phyloP scores from a whole-genome alignment of 176 grass and related monocot genomes.

The Rhipidocladum racemiflorum region DNA sequence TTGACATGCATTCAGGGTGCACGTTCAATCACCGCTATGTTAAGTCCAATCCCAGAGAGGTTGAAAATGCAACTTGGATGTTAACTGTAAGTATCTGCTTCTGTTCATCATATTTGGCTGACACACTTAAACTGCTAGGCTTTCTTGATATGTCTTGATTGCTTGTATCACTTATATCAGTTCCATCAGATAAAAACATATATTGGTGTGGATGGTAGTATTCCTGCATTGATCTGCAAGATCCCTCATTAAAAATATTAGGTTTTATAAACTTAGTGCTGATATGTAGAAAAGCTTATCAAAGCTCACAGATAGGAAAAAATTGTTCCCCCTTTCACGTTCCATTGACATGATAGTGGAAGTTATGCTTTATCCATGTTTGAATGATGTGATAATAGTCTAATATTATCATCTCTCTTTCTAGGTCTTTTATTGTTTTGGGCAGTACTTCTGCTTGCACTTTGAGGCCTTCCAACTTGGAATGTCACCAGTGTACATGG shows the following conservation, averaged over 20 bases:
- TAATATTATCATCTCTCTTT: background rate
- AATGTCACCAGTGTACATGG: constrained; percentile 92
- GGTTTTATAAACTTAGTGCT: background rate
- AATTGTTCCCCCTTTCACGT: background rate
- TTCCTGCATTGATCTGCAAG: background rate
- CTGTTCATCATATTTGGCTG: background rate
- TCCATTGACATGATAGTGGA: background rate
- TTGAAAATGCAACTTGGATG: constrained; percentile 98
- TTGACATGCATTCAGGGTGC: constrained; percentile 88
- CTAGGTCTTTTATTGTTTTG: constrained; percentile 91
- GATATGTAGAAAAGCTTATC: background rate
- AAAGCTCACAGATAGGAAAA: background rate
- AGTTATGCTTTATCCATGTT: background rate
- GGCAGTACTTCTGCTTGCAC: constrained; percentile 93
- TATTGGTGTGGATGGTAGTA: background rate
- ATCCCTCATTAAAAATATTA: background rate
- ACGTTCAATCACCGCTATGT: constrained; percentile 99
- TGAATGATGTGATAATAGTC: constrained; percentile 5
- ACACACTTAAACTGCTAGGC: background rate
- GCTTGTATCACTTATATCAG: background rate
- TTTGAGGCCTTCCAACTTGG: constrained; percentile 96
- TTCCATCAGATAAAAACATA: background rate
- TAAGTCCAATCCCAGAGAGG: constrained; percentile 83
- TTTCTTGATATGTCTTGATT: constrained; percentile 6
- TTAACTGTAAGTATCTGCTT: constrained; percentile 70